Evolutionary conservation across 768 basidiomycete genomes (phyloP), one percentile per base, ranked within the genome.

Genomic region (Auricularia auricula-judae): DNA sequence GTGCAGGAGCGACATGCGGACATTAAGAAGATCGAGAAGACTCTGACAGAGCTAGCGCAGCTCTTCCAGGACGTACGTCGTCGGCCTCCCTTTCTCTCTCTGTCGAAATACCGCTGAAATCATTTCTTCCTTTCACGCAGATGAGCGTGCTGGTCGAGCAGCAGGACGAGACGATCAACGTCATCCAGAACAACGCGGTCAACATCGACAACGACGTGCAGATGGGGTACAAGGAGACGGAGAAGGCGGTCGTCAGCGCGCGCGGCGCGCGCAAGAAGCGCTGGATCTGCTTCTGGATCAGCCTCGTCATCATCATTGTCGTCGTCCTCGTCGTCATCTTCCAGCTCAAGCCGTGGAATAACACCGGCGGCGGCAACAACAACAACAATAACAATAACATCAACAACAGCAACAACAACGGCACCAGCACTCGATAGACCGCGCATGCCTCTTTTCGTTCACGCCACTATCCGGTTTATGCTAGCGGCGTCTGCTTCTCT

Each of bases 211-310:
- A 74, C 12, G 86, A 95, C 69, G 86, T 89, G 29, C 81, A 83
- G 70, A 81, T 78, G 63, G 93, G 87, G 89, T 91, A 72, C 56
- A 59, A 59, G 56, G 56, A 97, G 73, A 91, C 93, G 1, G 85
- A 89, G 60, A 90, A 89, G 71, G 96, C 95, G 5, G 89, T 98
- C 62, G 79, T 76, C 43, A 92, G 89, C 44, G 96, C 96, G 23
- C 83, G 89, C 36, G 83, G 88, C 39, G 96, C 96, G 23, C 86
- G 96, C 66, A 92, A 88, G 76, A 98, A 96, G 83, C 86, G 94
- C 70, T 97, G 94, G 93, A 95, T 96, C 73, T 98, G 95, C 78
- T 96, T 96, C 81, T 72, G 85, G 76, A 84, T 93, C 66, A 72
- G 76, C 64, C 70, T 94, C 34, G 66, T 85, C 64, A 71, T 91